Evolutionary conservation across 345 rosid species (phyloP).

Genomic region (Kernera saxatilis): DNA sequence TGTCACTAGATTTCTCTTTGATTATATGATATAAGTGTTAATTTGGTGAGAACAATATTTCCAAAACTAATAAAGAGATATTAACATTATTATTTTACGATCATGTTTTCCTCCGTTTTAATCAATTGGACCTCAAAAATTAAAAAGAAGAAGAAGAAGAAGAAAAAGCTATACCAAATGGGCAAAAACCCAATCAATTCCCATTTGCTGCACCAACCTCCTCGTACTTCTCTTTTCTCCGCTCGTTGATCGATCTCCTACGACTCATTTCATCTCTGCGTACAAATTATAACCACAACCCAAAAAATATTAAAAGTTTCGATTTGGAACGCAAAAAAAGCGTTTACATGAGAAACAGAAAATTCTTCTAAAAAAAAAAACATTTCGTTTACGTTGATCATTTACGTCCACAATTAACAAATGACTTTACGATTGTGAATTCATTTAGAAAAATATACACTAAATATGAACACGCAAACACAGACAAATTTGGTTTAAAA

Average conservation of each 20-base stretch:
- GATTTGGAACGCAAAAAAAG: too few relatives aligned
- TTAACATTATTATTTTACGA: slow-evolving; percentile 6
- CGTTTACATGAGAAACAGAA: too few relatives aligned
- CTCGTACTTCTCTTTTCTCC: slow-evolving; percentile 22
- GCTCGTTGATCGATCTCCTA: slow-evolving; percentile 25
- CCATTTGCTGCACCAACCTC: slow-evolving; percentile 30
- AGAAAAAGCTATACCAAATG: slow-evolving; percentile 21
- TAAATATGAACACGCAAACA: too few relatives aligned
- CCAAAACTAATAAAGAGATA: slow-evolving; percentile 12
- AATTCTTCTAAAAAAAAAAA: too few relatives aligned
- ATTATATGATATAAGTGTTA: slow-evolving; percentile 1
- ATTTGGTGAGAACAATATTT: neutral
- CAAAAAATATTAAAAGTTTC: neutral
- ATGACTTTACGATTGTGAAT: too few relatives aligned
- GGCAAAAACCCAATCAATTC: slow-evolving; percentile 15
- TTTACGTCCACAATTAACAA: too few relatives aligned
- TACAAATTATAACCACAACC: too few relatives aligned
- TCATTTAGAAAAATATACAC: too few relatives aligned
- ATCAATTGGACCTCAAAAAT: slow-evolving; percentile 7
- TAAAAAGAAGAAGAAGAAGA: neutral
- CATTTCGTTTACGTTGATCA: too few relatives aligned
- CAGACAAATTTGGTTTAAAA: too few relatives aligned
- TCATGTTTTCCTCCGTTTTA: slow-evolving; percentile 6
- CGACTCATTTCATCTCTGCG: slow-evolving; percentile 34
- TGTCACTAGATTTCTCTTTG: neutral